Percentiles rank a stretch among this genome's conserved stretches.
phyloP scores from a whole-genome alignment of 2,329 filamentous ascomycete genomes.

The Arachnomyces sp. region DNA sequence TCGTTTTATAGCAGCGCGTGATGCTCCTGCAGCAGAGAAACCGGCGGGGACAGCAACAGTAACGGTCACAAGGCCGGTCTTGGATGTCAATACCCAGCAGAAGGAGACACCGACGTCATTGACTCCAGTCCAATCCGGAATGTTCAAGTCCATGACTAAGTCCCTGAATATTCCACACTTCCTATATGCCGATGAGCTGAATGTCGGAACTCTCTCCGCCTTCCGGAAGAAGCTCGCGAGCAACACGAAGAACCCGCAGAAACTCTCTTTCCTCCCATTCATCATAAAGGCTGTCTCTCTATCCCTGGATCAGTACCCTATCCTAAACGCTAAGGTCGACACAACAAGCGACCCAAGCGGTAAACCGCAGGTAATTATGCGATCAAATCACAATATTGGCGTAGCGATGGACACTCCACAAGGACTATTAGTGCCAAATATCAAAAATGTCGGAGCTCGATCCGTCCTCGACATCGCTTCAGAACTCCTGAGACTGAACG shows the following conservation, averaged over 20 bases:
- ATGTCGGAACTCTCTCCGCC: conserved; percentile 66
- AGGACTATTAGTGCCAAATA: conserved; percentile 84
- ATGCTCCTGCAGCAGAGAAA: conserved; percentile 27
- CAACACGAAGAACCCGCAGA: conserved; percentile 41
- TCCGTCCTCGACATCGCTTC: conserved; percentile 71
- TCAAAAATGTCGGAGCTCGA: conserved; percentile 71
- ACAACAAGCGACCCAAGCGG: conserved; percentile 41
- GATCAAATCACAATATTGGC: conserved; percentile 86
- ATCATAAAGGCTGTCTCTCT: conserved; percentile 92
- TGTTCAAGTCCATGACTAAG: conserved; percentile 97
- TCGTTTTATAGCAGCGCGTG: conserved; percentile 54
- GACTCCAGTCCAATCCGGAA: conserved; percentile 74
- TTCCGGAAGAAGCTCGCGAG: conserved; percentile 63
- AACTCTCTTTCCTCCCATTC: conserved; percentile 87
- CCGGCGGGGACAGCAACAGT: not conserved
- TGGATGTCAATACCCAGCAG: conserved; percentile 43
- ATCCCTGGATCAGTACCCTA: conserved; percentile 70
- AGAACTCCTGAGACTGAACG: conserved; percentile 67
- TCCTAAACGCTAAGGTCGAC: conserved; percentile 83
- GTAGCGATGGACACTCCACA: conserved; percentile 89
- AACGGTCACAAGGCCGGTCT: conserved; percentile 17
- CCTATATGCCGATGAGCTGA: conserved; percentile 83
- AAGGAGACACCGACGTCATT: conserved; percentile 63
- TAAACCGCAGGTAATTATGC: conserved; percentile 70
- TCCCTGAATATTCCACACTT: conserved; percentile 91